These are phyloP conservation scores for Xerocomus potaroensis DNA, from an alignment of 768 basidiomycete genomes.

Conservation along the genomic window DNA sequence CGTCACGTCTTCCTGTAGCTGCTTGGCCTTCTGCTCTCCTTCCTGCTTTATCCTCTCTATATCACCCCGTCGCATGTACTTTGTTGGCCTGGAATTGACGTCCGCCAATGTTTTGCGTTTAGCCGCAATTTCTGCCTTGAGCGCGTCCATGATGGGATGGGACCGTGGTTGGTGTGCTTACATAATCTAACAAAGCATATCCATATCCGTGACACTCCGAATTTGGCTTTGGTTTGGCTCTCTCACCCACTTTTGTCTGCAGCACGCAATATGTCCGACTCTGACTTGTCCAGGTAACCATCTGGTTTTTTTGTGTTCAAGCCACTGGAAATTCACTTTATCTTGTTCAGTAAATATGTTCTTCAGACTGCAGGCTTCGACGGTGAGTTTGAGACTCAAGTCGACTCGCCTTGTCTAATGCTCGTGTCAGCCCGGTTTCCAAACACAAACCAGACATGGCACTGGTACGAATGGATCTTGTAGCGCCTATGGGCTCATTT, in stretches of 20 bases:
- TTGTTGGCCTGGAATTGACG: slow-evolving; percentile 50
- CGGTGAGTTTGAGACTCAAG: slow-evolving; percentile 40
- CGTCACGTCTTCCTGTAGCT: slow-evolving; percentile 21
- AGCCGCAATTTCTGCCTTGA: slow-evolving; percentile 81
- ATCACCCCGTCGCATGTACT: slow-evolving; percentile 93
- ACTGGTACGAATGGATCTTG: slow-evolving; percentile 65
- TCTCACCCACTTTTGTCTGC: slow-evolving; percentile 41
- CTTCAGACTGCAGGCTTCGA: slow-evolving; percentile 97
- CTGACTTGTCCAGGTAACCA: slow-evolving; percentile 50
- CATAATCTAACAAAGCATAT: slow-evolving; percentile 34
- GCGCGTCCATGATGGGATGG: slow-evolving; percentile 66
- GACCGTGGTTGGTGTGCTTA: slow-evolving; percentile 15
- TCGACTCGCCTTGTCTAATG: slow-evolving; percentile 4
- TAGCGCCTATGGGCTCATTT: background rate
- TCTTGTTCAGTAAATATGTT: slow-evolving; percentile 63
- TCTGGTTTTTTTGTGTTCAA: background rate
- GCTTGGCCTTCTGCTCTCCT: slow-evolving; percentile 34
- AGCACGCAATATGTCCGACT: slow-evolving; percentile 56
- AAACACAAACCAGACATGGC: slow-evolving; percentile 90
- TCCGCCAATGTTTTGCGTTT: slow-evolving; percentile 77
- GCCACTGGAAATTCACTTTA: slow-evolving; percentile 11
- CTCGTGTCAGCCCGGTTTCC: slow-evolving; percentile 71
- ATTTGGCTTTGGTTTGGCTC: too few species aligned
- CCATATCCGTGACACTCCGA: slow-evolving; percentile 28
- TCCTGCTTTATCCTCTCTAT: slow-evolving; percentile 65